Evolutionary conservation across 1,284 basidiomycete species (phyloP), one percentile per base, ranked within the genome.

Genomic region (Apiotrichum veenhuisii): DNA sequence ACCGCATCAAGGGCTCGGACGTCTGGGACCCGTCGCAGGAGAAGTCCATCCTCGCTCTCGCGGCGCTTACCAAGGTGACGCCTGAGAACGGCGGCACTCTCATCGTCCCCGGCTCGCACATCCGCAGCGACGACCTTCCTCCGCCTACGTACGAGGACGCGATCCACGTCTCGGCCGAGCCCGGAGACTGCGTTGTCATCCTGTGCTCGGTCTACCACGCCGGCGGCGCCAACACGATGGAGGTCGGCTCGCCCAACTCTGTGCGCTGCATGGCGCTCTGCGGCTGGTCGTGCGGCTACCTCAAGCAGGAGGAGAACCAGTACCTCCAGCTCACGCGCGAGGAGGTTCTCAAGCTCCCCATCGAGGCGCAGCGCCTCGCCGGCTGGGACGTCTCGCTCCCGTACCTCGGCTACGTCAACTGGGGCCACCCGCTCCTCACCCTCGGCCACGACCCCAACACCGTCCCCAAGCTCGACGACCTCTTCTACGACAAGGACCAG

Each of bases 231-330:
- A 61, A 61, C 55, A 34, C 37, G 25, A 47, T 57, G 40, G 33
- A 52, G 45, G 59, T 57, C 50, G 55, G 55, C 34, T 44, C 41
- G 18, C 47, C 43, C 43, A 51, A 60, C 58, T 56, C 51, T 23
- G 44, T 60, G 38, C 55, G 59, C 49, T 52, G 44, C 40, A 42
- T 61, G 26, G 55, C 55, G 3, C 52, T 55, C 49, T 57, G 55
- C 50, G 55, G 55, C 52, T 61, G 46, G 49, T 54, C 52, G 25
- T 54, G 53, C 49, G 59, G 59, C 1, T 61, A 61, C 55, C 55
- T 61, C 50, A 54, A 52, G 55, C 55, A 57, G 52, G 59, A 61
- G 55, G 59, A 61, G 55, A 61, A 61, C 59, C 59, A 61, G 55
- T 61, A 61, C 52, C 59, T 61, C 52, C 58, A 60, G 54, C 58